These are phyloP conservation scores for Skeletonema costatum DNA, from an alignment of 108 stramenopile species.

Conservation along the genomic window DNA sequence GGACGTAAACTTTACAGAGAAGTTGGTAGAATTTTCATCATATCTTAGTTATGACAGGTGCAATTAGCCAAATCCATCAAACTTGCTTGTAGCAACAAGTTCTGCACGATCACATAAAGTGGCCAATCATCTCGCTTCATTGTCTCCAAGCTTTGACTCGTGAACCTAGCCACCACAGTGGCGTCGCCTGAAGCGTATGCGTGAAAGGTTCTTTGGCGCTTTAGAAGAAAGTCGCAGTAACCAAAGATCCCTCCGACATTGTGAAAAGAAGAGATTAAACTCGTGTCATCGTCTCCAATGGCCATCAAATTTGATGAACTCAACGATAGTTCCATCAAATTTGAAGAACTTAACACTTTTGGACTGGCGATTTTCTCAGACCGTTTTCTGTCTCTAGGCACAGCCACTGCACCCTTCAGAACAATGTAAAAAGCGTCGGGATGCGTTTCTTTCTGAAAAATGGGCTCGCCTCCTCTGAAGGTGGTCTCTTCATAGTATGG, in stretches of 20 bases:
- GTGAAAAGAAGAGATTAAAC: conserved; percentile 19
- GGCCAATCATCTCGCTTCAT: conserved; percentile 55
- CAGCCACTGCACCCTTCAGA: conserved; percentile 63
- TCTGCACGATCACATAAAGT: conserved; percentile 57
- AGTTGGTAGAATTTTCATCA: too few species aligned
- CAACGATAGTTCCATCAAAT: conserved; percentile 5
- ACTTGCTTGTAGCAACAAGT: conserved; percentile 65
- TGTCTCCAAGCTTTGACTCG: conserved; percentile 47
- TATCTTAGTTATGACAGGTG: conserved; percentile 22
- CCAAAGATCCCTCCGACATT: conserved; percentile 74
- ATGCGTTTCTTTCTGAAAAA: conserved; percentile 54
- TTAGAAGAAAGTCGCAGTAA: conserved; percentile 75
- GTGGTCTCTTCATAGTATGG: conserved; percentile 47
- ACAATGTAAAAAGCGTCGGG: conserved; percentile 78
- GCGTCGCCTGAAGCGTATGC: conserved; percentile 62
- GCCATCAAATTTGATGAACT: conserved; percentile 16
- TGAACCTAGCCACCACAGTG: conserved; percentile 66
- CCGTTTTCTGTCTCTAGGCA: conserved; percentile 24
- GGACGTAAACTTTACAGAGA: too few species aligned
- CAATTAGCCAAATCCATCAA: conserved; percentile 67
- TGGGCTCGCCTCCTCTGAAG: conserved; percentile 45
- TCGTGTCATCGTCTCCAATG: conserved; percentile 27
- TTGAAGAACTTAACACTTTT: conserved; percentile 20
- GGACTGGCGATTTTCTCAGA: conserved; percentile 17
- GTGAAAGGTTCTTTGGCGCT: conserved; percentile 58